These are phyloP conservation scores for Dactylonectria estremocensis DNA, from an alignment of 2,329 filamentous ascomycete species.

Conservation along the genomic window DNA sequence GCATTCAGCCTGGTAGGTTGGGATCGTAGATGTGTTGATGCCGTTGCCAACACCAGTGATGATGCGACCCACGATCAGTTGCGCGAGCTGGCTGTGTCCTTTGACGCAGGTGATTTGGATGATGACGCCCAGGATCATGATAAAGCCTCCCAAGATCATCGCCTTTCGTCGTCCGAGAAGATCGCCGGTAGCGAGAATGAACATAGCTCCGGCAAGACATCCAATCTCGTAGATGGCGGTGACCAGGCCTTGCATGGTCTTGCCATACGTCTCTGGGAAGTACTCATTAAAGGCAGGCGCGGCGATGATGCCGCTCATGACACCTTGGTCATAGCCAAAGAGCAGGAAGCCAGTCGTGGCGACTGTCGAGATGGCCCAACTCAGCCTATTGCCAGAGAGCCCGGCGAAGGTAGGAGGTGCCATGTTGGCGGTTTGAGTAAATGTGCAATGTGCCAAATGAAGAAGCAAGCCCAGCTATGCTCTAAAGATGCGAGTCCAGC, in stretches of 20 bases:
- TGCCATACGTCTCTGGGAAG: constrained; percentile 61
- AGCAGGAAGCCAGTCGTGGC: constrained; percentile 75
- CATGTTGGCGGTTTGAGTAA: constrained; percentile 54
- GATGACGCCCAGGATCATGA: constrained; percentile 74
- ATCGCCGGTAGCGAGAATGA: constrained; percentile 69
- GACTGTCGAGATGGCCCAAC: constrained; percentile 71
- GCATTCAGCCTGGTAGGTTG: constrained; percentile 70
- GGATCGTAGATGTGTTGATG: constrained; percentile 65
- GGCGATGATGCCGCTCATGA: constrained; percentile 69
- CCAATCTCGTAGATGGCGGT: constrained; percentile 68
- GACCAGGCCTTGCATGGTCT: constrained; percentile 64
- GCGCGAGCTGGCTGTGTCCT: constrained; percentile 57
- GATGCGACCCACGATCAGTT: constrained; percentile 66
- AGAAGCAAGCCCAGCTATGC: constrained; percentile 18
- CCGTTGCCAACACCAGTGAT: constrained; percentile 69
- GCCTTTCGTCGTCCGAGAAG: constrained; percentile 65
- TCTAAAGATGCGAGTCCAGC: no score
- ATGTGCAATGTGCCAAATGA: constrained; percentile 14
- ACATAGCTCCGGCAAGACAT: constrained; percentile 66
- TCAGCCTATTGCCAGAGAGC: constrained; percentile 70
- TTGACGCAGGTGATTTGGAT: constrained; percentile 67
- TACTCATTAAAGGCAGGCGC: constrained; percentile 64
- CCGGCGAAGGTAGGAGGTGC: constrained; percentile 70
- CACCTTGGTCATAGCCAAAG: constrained; percentile 71
- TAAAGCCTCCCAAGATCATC: constrained; percentile 68